Base-by-base conservation (phyloP, 208 protist species). In the Trichomonas gallinae region DNA sequence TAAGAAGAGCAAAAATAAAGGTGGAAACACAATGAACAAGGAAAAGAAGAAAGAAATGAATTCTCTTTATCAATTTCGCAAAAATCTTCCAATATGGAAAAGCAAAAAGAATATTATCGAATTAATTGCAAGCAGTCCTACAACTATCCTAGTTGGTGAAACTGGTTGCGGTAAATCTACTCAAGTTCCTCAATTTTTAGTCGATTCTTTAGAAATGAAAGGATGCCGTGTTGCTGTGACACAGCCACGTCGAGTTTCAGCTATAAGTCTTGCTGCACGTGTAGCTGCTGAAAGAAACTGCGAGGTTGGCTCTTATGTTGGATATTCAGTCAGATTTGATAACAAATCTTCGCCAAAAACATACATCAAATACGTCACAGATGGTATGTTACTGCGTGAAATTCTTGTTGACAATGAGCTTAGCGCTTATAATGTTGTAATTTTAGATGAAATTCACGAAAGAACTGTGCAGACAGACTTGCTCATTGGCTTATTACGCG, bases 371-470 rank as follows among this genome's bases (percentile, higher is more conserved):
- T 98, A 97, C 97, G 96, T 98, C 46, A 98, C 98, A 0, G 97
- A 98, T 96, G 98, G 98, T 82, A 98, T 98, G 89, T 93, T 98
- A 21, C 96, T 98, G n/a, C 96, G 97, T 48, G 98, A 98, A 96
- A 97, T 96, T 63, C 36, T 98, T 31, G 82, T 96, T 2, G 99
- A 99, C 96, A 98, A 99, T 0, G 97, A 99, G 96, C 98, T 99
- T 38, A 93, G 88, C 23, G 97, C 96, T 40, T 99, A 99, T 88
- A 98, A 97, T 44, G 98, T 99, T 34, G 99, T 99, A 83, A 99
- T 99, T 97, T 98, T 99, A 15, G 99, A 99, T 97, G 99, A 99
- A 97, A 99, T 99, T 9, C 98, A 99, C 97, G 98, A 99, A 97
- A 58, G 96, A 82, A 96, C 98, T 11, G 97, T 99, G 0, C 98